Conservation (phyloP, 495 filamentous ascomycete species). For the Penicillium parvum region DNA sequence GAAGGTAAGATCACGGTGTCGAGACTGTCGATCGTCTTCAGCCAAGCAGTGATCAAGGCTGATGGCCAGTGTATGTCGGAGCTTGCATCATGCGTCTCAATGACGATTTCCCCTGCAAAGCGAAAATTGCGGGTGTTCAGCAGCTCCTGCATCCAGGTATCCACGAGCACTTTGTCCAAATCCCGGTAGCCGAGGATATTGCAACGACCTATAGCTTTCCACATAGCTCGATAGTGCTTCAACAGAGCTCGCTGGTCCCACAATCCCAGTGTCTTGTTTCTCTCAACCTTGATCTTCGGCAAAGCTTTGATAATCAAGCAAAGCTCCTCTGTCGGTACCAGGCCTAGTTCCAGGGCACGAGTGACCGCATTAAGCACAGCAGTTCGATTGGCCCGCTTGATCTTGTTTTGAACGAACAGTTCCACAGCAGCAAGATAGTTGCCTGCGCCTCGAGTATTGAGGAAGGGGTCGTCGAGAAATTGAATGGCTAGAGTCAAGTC, state of each 20-base stretch:
- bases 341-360: conserved; percentile 36
- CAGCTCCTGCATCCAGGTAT: conserved; percentile 33
- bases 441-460: conserved; percentile 37
- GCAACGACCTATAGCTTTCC: conserved; percentile 39
- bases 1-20: conserved; percentile 3
- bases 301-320: conserved; percentile 25
- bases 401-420: conserved; percentile 12
- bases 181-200: conserved; percentile 34
- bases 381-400: conserved; percentile 11
- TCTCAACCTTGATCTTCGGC: conserved; percentile 18
- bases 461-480: conserved; percentile 40
- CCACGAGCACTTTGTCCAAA: conserved; percentile 23
- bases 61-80: conserved; percentile 21
- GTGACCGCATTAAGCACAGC: conserved; percentile 28
- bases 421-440: conserved; percentile 35
- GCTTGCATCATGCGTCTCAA: conserved; percentile 21
- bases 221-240: conserved; percentile 29
- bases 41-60: conserved; percentile 26
- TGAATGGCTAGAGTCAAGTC: conserved; percentile 25
- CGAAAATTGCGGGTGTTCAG: conserved; percentile 12
- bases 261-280: conserved; percentile 13
- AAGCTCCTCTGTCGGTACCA: conserved; percentile 35
- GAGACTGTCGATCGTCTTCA: conserved; percentile 13
- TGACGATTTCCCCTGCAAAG: conserved; percentile 32
- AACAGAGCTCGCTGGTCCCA: conserved; percentile 15